phyloP scores from a whole-genome alignment of 306 rosid species.

The Quercus ilex region DNA sequence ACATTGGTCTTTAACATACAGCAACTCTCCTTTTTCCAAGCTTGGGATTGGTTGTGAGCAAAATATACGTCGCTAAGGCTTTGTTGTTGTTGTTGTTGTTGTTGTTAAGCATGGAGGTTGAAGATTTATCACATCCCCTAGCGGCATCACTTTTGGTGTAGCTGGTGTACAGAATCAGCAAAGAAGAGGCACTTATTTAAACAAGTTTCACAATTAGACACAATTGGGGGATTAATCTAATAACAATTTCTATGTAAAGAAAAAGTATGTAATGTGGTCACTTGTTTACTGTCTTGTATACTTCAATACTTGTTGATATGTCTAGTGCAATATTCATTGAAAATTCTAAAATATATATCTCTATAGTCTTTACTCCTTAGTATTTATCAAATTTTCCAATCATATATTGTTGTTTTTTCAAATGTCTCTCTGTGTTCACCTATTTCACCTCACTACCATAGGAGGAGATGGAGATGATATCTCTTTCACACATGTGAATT shows the following conservation, averaged over 20 bases:
- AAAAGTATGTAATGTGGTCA: background rate
- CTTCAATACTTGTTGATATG: background rate
- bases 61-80: too few species aligned
- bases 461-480: background rate
- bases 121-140: background rate
- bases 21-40: too few species aligned
- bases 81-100: too few species aligned
- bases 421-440: background rate
- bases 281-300: background rate
- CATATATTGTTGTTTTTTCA: background rate
- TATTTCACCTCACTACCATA: background rate
- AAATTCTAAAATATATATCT: background rate
- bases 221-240: background rate
- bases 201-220: background rate
- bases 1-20: too few species aligned
- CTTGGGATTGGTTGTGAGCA: too few species aligned
- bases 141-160: background rate
- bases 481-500: background rate
- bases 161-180: background rate
- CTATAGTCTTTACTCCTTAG: background rate
- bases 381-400: background rate
- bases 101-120: background rate
- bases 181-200: background rate
- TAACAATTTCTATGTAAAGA: background rate
- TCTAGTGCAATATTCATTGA: background rate